A percentile compares a stretch with the other conserved stretches of the same genome.
Evolutionary conservation across 441 rosid genomes (phyloP).

Genomic region (Gossypium gossypioides): DNA sequence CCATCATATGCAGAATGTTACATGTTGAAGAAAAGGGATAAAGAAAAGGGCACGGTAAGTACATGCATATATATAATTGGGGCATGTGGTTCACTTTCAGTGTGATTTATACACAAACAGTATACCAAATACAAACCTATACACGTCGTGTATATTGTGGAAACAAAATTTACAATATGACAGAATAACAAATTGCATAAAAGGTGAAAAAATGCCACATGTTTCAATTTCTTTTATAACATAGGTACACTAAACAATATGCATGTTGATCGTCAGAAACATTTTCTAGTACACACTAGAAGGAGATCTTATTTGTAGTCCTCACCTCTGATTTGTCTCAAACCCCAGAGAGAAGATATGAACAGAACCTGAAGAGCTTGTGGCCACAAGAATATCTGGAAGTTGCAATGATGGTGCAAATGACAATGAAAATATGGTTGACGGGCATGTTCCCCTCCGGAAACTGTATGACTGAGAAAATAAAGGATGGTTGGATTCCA

Average conservation of each 20-base stretch:
- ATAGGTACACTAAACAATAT: neutral
- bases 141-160: neutral
- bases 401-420: slow-evolving; percentile 61
- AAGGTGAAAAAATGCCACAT: neutral
- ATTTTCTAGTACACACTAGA: neutral
- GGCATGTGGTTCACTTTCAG: neutral
- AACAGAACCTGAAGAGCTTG: slow-evolving; percentile 75
- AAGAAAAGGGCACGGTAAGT: neutral
- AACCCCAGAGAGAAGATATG: slow-evolving; percentile 62
- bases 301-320: neutral
- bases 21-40: neutral
- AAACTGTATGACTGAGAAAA: slow-evolving; percentile 62
- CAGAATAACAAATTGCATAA: neutral
- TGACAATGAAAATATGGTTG: slow-evolving; percentile 76
- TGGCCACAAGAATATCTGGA: slow-evolving; percentile 70
- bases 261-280: slow-evolving; percentile 1
- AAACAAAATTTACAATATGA: neutral
- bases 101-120: neutral
- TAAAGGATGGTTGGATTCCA: slow-evolving; percentile 15
- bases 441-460: slow-evolving; percentile 73
- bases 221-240: neutral
- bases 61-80: neutral
- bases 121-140: neutral
- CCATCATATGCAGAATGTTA: slow-evolving; percentile 1
- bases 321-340: slow-evolving; percentile 65